Conservation (phyloP, 495 filamentous ascomycete genomes). For the Clohesyomyces aquaticus region DNA sequence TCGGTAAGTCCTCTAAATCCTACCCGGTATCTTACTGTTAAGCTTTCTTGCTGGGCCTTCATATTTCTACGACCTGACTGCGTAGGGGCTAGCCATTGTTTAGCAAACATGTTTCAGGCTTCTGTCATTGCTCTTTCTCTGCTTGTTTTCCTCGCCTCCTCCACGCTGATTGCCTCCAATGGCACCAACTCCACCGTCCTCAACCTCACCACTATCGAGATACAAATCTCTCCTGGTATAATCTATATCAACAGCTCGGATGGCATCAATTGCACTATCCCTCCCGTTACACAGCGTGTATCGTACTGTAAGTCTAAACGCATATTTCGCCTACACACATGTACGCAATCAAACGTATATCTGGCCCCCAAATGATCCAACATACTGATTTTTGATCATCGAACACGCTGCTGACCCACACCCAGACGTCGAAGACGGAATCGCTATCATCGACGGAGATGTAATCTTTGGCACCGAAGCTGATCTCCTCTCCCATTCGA, state of each 20-base stretch:
- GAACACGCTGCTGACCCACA: background rate
- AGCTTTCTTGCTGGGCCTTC: background rate
- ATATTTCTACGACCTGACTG: too few species aligned
- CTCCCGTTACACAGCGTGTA: slow-evolving; percentile 6
- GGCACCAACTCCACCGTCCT: background rate
- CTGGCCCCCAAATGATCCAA: background rate
- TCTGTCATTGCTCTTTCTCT: background rate
- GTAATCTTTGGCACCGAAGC: slow-evolving; percentile 16
- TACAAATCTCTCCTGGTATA: slow-evolving; percentile 4
- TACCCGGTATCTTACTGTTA: background rate
- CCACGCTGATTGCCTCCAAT: background rate
- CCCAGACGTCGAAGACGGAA: slow-evolving; percentile 5
- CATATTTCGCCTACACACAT: too few species aligned
- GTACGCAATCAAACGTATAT: too few species aligned
- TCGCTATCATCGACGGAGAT: slow-evolving; percentile 30
- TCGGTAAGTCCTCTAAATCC: too few species aligned
- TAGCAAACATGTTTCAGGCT: background rate
- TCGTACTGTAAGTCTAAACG: slow-evolving; percentile 11
- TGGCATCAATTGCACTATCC: slow-evolving; percentile 8
- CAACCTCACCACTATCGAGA: slow-evolving; percentile 13
- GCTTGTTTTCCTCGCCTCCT: background rate
- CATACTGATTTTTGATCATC: background rate
- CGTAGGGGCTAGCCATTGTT: too few species aligned
- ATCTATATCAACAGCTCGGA: background rate
- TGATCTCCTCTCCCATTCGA: slow-evolving; percentile 17